Evolutionary conservation across 345 rosid species (phyloP), one percentile per base, ranked within the genome.

Genomic region (Lepidium didymum): DNA sequence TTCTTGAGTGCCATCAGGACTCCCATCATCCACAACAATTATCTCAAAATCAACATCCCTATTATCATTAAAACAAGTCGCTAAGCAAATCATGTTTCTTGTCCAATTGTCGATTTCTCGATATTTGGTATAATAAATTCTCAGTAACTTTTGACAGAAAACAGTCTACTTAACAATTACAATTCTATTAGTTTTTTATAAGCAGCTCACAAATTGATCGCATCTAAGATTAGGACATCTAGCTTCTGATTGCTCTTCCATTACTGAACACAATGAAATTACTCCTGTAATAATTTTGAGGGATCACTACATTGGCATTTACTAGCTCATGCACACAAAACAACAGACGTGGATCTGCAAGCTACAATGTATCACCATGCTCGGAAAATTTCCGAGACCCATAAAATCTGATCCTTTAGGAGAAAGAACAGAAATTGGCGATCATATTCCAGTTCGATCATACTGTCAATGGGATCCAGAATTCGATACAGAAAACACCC

Each of bases 1-100:
- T 62, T 89, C 97, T 62, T 94, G 97, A 23, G 98, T 93, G 40
- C 92, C 99, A 70, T 91, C 99, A 19, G 96, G 99, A 64, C 99
- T 94, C 77, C 97, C 96, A 73, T 91, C 99, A 64, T 94, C 99
- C 73, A 94, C 99, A 50, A 94, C 81, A 64, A 91, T 86, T 43
- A 89, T 81, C 80, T 94, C 97, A 60, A 89, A 91, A 67, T 94
- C 89, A 27, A 85, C 86, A 80, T 85, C 87, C 76, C 96, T 89
- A 43, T 18, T 5, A 70, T 6, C 70, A 74, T 44, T 3, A 59
- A 62, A 51, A 58, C 3, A 74, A 18, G 5, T 34, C 7, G 6
- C 27, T 5, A 37, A 33, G 16, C 51, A 25, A 23, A 37, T 52
- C 70, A 66, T 14, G 5, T 27, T 10, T 51, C 41, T 29, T 29